These are phyloP conservation scores for Microthlaspi erraticum DNA, from an alignment of 345 rosid species.

Conservation along the genomic window DNA sequence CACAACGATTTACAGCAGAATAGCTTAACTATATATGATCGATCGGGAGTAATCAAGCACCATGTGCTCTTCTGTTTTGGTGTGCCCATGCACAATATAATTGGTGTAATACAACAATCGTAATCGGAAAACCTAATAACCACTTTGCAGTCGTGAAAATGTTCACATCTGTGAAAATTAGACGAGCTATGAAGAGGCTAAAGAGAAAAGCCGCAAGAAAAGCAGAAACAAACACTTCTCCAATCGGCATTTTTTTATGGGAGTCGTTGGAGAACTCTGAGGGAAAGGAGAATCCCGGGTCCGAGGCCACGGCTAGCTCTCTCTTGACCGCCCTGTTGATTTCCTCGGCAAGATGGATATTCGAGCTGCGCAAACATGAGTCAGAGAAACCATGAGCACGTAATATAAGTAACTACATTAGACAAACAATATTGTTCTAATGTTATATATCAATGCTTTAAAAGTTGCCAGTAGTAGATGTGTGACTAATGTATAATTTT, in stretches of 20 bases:
- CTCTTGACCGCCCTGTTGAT: conserved; percentile 7
- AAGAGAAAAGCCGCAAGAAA: conserved; percentile 24
- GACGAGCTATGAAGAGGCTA: conserved; percentile 23
- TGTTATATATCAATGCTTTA: background rate
- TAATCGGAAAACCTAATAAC: conserved; percentile 33
- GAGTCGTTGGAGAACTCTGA: background rate
- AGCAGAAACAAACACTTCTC: conserved; percentile 22
- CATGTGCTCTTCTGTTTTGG: conserved; percentile 10
- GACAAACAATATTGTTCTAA: conserved; percentile 1
- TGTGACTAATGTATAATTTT: too few relatives aligned
- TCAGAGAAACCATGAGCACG: conserved; percentile 10
- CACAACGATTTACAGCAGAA: conserved; percentile 3
- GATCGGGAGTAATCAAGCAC: background rate
- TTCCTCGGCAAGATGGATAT: background rate
- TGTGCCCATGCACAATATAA: conserved; percentile 11
- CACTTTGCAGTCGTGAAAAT: conserved; percentile 21
- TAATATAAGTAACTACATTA: background rate
- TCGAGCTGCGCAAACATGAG: conserved; percentile 19
- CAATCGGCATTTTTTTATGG: conserved; percentile 1
- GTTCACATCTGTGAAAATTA: conserved; percentile 18
- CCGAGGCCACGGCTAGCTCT: conserved; percentile 19
- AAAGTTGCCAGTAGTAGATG: background rate
- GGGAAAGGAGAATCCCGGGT: background rate
- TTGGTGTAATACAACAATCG: conserved; percentile 16
- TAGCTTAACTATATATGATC: background rate